A percentile compares a stretch with the other conserved stretches of the same genome.
Evolutionary conservation across 306 rosid genomes (phyloP).

Genomic region (Gillenia trifoliata): DNA sequence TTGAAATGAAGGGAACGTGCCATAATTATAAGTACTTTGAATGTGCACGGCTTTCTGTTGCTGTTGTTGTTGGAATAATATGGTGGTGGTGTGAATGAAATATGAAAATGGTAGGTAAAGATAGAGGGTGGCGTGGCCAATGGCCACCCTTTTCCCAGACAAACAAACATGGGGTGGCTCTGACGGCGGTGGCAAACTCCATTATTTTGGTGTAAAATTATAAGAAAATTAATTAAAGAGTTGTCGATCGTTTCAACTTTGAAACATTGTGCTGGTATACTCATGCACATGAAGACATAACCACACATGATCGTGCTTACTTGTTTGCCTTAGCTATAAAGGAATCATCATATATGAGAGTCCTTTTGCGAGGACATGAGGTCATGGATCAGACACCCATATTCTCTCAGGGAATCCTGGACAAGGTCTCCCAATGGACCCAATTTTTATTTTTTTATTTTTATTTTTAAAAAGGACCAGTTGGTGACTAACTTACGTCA

Average conservation of each 20-base stretch:
- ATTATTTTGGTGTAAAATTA: constrained; percentile 15
- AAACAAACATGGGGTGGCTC: constrained; percentile 36
- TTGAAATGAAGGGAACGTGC: not conserved
- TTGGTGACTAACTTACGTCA: too few relatives aligned
- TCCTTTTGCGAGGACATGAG: not conserved
- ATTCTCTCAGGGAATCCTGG: not conserved
- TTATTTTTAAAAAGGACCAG: too few relatives aligned
- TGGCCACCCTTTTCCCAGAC: constrained; percentile 37
- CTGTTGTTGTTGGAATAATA: too few relatives aligned
- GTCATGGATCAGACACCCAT: not conserved
- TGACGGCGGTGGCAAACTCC: constrained; percentile 23
- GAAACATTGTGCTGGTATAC: constrained; percentile 20
- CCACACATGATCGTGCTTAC: constrained; percentile 6
- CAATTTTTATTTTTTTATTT: too few relatives aligned
- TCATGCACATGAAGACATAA: constrained; percentile 21
- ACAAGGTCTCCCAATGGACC: not conserved
- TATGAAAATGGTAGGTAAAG: constrained; percentile 30
- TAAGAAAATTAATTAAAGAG: not conserved
- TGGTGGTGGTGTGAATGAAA: not conserved
- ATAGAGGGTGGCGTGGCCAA: constrained; percentile 25
- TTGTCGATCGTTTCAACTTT: not conserved
- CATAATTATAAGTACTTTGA: not conserved
- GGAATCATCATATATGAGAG: not conserved
- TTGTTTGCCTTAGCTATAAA: not conserved
- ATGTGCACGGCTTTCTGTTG: constrained; percentile 22